These are phyloP conservation scores for Brassica hybrid DNA, from an alignment of 441 rosid species.

Conservation along the genomic window DNA sequence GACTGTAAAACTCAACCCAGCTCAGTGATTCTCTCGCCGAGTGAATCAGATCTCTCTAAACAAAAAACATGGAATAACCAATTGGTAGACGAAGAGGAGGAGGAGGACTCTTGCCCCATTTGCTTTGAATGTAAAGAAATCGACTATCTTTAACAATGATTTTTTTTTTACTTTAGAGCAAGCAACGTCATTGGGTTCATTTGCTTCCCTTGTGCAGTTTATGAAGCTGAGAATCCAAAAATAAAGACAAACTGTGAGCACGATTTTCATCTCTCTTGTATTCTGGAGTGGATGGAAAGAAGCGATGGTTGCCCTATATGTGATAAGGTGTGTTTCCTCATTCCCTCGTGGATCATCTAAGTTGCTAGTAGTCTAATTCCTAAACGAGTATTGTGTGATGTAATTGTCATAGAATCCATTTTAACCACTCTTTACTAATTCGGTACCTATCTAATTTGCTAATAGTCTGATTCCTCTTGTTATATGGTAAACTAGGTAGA, in stretches of 20 bases:
- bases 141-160: not conserved
- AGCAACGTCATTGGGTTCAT: not conserved
- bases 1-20: conserved; percentile 51
- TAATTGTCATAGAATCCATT: not conserved
- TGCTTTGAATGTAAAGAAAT: conserved; percentile 61
- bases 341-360: not conserved
- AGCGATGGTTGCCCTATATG: conserved; percentile 90
- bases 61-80: conserved; percentile 7
- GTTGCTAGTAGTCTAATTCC: no score
- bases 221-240: conserved; percentile 85
- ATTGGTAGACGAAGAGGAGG: conserved; percentile 55
- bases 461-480: no score
- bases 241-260: conserved; percentile 83
- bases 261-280: conserved; percentile 89
- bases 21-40: conserved; percentile 51
- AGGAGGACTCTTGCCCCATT: conserved; percentile 71
- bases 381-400: not conserved
- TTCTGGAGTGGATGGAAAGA: conserved; percentile 95
- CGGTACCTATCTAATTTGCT: not conserved
- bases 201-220: conserved; percentile 57
- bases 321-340: conserved; percentile 57
- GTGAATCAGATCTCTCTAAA: conserved; percentile 46
- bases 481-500: no score
- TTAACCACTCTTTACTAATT: not conserved
- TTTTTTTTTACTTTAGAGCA: not conserved